Evolutionary conservation across 371 early-diverging fungal genomes (phyloP), one percentile per base, ranked within the genome.

Genomic region (Choanephora cucurbitarum): DNA sequence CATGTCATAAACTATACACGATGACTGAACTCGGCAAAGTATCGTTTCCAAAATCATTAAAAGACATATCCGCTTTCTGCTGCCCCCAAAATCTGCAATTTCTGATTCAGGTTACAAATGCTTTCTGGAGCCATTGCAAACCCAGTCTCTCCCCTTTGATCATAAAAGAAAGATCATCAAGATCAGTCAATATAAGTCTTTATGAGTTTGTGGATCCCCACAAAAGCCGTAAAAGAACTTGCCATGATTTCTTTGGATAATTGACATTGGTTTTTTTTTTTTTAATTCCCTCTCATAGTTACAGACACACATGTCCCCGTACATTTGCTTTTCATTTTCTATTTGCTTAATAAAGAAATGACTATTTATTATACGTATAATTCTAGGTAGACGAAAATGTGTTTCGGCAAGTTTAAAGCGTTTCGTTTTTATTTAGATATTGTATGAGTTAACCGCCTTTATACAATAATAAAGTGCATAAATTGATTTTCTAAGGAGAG

Each of bases 201-300:
- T n/a, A 54, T 54, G 46, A 54, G 45, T 53, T 54, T 54, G 54
- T 54, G 32, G 32, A 52, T 32, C 52, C 44, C 18, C 52, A 52
- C 52, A 52, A 52, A 52, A 52, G 31, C 28, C 42, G 31, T 40
- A 42, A n/a, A 42, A 42, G 41, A 52, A 33, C 34, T 32, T 44
- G 19, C 54, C 32, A 41, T 31, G 40, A 39, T 47, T 39, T 40
- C 23, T 40, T 41, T 42, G 49, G 23, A 18, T 56, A 28, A 28
- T 28, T 28, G 28, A 28, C 24, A 31, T n/a, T 47, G 13, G 47
- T 10, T 10, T 28, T 28, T 28, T 28, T 28, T 28, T 28, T 28
- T 28, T 28, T 28, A 28, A 28, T 28, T 28, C 28, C 28, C 28
- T 28, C 28, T 28, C 28, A 28, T 28, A 28, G 28, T 28, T 28